These are phyloP conservation scores for Pichia thaimueangensis DNA, from an alignment of 805 yeast genomes.

Conservation along the genomic window DNA sequence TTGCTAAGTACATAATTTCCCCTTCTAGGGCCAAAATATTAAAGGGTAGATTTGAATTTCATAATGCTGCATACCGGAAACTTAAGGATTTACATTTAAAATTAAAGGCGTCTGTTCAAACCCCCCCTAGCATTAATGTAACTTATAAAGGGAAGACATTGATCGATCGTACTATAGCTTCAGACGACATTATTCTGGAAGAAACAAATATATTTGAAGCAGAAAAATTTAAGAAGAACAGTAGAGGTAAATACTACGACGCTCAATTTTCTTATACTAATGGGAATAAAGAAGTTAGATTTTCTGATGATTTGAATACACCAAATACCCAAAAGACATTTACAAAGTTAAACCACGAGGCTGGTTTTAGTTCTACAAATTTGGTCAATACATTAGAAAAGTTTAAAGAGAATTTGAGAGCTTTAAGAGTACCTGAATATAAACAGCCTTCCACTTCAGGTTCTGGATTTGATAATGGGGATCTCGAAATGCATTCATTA, in stretches of 20 bases:
- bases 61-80: conserved; percentile 24
- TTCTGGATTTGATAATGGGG: conserved; percentile 11
- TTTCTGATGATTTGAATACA: conserved; percentile 18
- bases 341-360: conserved; percentile 12
- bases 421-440: conserved; percentile 21
- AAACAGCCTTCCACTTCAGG: conserved; percentile 15
- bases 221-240: conserved; percentile 3
- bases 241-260: background rate
- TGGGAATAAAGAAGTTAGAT: conserved; percentile 20
- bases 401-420: conserved; percentile 26
- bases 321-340: conserved; percentile 4
- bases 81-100: conserved; percentile 25
- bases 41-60: conserved; percentile 33
- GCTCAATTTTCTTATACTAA: conserved; percentile 8
- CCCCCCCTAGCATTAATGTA: conserved; percentile 37
- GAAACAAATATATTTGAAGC: conserved; percentile 3
- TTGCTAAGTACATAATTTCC: conserved; percentile 31
- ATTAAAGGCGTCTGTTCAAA: conserved; percentile 24
- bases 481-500: conserved; percentile 31
- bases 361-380: conserved; percentile 11
- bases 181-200: conserved; percentile 17
- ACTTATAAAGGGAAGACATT: conserved; percentile 34
- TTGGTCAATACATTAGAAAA: conserved; percentile 24
- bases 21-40: conserved; percentile 36
- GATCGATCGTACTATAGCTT: conserved; percentile 30